These are phyloP conservation scores for Phascolomyces articulosus DNA, from an alignment of 371 early-diverging fungal genomes.

Conservation along the genomic window DNA sequence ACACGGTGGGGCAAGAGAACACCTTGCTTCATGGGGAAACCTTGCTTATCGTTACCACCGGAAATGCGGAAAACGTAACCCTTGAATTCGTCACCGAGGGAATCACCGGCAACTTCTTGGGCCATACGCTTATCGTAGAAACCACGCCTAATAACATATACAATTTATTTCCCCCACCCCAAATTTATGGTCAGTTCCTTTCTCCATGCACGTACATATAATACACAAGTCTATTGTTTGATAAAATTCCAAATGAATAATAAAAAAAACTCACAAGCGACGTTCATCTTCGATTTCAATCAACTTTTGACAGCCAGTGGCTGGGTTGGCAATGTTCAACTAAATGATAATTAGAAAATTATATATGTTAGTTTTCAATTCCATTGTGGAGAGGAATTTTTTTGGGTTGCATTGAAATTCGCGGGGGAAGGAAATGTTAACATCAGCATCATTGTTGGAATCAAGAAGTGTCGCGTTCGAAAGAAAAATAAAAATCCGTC, in stretches of 20 bases:
- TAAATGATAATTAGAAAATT: conserved; percentile 27
- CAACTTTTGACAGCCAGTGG: conserved; percentile 98
- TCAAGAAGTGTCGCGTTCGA: conserved; percentile 1
- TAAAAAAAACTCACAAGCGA: conserved; percentile 75
- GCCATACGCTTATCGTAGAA: conserved; percentile 99
- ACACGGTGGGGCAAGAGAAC: conserved; percentile 95
- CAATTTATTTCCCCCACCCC: not conserved
- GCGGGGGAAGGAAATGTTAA: not conserved
- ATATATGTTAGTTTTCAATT: not conserved
- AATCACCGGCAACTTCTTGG: conserved; percentile 95
- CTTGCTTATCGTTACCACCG: conserved; percentile 99
- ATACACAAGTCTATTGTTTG: too few relatives aligned
- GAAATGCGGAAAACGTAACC: conserved; percentile 99
- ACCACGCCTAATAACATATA: conserved; percentile 69
- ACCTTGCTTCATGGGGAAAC: conserved; percentile 99
- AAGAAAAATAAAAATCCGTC: not conserved
- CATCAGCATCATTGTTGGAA: conserved; percentile 1
- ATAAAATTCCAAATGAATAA: not conserved
- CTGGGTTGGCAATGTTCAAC: conserved; percentile 99
- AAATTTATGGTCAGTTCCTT: not conserved
- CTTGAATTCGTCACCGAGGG: conserved; percentile 98
- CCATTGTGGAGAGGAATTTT: too few relatives aligned
- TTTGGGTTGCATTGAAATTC: not conserved
- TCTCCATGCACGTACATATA: too few relatives aligned
- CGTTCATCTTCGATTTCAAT: conserved; percentile 98